Percentiles rank a stretch among this genome's conserved stretches.
Conservation (phyloP, 2,329 filamentous ascomycete species). For the Penicillium freii region DNA sequence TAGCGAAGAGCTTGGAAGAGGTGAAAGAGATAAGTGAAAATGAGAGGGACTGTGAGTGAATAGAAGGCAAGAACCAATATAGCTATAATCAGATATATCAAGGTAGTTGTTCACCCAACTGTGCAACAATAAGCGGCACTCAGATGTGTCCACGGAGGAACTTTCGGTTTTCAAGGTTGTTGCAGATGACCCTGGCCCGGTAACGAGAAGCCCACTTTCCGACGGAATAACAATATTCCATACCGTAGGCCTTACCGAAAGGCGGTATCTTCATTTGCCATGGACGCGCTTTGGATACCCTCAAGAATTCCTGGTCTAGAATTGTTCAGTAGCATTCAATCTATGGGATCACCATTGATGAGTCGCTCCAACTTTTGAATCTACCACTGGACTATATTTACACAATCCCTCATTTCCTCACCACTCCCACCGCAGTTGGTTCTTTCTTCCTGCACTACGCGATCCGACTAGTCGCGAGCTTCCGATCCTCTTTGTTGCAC, state of each 20-base stretch:
- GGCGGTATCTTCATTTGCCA: constrained; percentile 6
- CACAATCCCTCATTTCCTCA: not conserved
- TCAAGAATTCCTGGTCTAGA: constrained; percentile 19
- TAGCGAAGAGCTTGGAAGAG: not conserved
- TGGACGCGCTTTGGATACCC: constrained; percentile 30
- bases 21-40: not conserved
- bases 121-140: constrained; percentile 11
- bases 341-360: constrained; percentile 3
- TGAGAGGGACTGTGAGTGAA: not conserved
- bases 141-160: constrained; percentile 3
- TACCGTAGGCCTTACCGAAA: not conserved
- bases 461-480: constrained; percentile 10
- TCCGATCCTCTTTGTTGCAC: constrained; percentile 6
- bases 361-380: not conserved
- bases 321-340: constrained; percentile 8
- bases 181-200: constrained; percentile 33
- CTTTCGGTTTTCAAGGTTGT: constrained; percentile 11
- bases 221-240: constrained; percentile 32
- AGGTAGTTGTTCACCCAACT: not conserved
- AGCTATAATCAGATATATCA: not conserved
- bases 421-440: not conserved
- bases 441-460: constrained; percentile 2
- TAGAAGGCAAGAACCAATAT: not conserved
- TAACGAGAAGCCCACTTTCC: constrained; percentile 39
- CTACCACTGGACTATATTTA: not conserved